phyloP scores from a whole-genome alignment of 2,329 filamentous ascomycete species.

The Verticillium isaacii region DNA sequence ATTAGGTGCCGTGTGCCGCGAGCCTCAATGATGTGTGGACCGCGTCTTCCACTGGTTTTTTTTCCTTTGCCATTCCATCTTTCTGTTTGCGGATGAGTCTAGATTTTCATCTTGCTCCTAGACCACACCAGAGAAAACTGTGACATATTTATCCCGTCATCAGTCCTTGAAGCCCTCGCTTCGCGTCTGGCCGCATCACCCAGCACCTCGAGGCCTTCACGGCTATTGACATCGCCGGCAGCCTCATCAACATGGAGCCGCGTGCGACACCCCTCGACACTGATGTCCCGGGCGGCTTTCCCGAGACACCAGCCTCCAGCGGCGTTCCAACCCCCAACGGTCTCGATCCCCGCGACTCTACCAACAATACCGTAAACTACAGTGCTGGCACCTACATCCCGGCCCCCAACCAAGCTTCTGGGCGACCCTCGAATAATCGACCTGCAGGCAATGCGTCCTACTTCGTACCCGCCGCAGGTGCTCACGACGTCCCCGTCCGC shows the following conservation, averaged over 20 bases:
- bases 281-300: constrained; percentile 26
- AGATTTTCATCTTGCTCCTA: not conserved
- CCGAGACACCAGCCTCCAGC: constrained; percentile 20
- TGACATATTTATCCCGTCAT: not conserved
- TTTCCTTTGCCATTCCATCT: not conserved
- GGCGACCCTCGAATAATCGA: not conserved
- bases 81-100: not conserved
- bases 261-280: constrained; percentile 22
- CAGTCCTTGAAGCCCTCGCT: not conserved
- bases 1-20: not conserved
- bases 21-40: not conserved
- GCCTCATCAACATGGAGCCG: constrained; percentile 17
- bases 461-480: constrained; percentile 1
- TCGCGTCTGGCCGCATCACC: not conserved
- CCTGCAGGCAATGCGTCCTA: not conserved
- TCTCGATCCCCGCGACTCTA: not conserved
- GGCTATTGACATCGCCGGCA: not conserved
- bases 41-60: not conserved
- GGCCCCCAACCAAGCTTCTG: not conserved
- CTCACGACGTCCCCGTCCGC: not conserved
- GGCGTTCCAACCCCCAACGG: constrained; percentile 5
- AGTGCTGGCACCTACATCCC: constrained; percentile 5
- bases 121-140: not conserved
- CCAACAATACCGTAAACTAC: not conserved
- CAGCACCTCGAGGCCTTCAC: not conserved